Conservation (phyloP, 2,329 filamentous ascomycete species). For the Domatiomyces globalis region DNA sequence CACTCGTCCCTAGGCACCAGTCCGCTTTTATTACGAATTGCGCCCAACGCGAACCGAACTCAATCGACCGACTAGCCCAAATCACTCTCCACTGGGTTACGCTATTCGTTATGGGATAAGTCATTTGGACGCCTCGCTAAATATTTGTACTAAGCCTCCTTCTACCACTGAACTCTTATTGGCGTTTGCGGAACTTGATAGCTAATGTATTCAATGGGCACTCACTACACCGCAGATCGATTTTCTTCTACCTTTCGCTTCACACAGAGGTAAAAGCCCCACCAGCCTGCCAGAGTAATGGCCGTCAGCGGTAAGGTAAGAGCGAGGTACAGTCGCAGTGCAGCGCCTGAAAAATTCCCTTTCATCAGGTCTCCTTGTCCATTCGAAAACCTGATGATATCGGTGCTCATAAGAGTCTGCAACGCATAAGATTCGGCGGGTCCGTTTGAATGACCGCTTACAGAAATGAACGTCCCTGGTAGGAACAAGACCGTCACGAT, state of each 20-base stretch:
- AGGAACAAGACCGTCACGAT: conserved; percentile 24
- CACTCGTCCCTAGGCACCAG: no score
- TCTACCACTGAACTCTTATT: no score
- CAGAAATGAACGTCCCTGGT: conserved; percentile 26
- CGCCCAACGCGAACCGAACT: no score
- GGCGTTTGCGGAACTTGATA: no score
- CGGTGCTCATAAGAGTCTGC: conserved; percentile 29
- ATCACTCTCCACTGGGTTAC: no score
- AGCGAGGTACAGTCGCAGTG: conserved; percentile 23
- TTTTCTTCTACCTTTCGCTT: conserved; percentile 17
- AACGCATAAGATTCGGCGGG: neutral
- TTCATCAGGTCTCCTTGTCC: neutral
- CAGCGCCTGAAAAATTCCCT: conserved; percentile 13
- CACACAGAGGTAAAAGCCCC: conserved; percentile 21
- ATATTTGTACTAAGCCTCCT: no score
- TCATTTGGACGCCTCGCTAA: no score
- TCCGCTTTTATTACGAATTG: no score
- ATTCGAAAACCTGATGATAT: conserved; percentile 26
- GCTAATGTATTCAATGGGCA: no score
- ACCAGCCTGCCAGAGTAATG: conserved; percentile 24
- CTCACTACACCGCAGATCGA: no score
- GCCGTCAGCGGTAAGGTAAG: conserved; percentile 25
- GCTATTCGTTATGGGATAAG: no score
- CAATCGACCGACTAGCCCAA: no score
- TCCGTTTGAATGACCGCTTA: neutral